Evolutionary conservation across 805 yeast species (phyloP), one percentile per base, ranked within the genome.

Genomic region (Pichia manshurica): DNA sequence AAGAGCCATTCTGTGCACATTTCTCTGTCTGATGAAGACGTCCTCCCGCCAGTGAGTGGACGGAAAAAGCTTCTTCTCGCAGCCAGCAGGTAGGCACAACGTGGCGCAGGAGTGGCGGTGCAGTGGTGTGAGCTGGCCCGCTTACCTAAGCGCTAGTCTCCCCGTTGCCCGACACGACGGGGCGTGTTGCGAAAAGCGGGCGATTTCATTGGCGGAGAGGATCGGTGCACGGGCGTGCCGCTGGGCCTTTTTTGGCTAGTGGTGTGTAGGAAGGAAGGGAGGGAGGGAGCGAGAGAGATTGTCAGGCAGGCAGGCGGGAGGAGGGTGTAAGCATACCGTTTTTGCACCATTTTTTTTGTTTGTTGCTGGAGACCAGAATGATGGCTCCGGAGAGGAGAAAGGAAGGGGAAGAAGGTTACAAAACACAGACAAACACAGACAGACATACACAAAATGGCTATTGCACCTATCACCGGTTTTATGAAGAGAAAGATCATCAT

Each of bases 391-490:
- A n/a, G n/a, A n/a, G n/a, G n/a, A n/a, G n/a, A n/a, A n/a, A n/a
- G n/a, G n/a, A n/a, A n/a, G n/a, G n/a, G n/a, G n/a, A n/a, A n/a
- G n/a, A 10, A 25, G 29, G 7, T 10, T 25, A 7, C 29, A 25
- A 7, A 25, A 8, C 9, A 33, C 36, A 33, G 20, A 33, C 36
- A 33, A 8, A 33, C 36, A 33, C 36, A 33, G 12, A 33, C 9
- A 33, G 12, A 33, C 36, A 33, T 13, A 17, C 19, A 17, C 39
- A 43, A 48, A 48, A 84, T 82, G 84, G 84, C 89, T 67, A 75
- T 87, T 64, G 86, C 91, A 64, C 93, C 95, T 61, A 87, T 90
- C 62, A 78, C 82, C 46, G 96, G 96, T 57, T 72, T 84, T 53
- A 77, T 90, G 57, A 87, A 79, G 72, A 86, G 79, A 75, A 85